Conservation (phyloP, 257 asterid genomes). For the Lantana camara region DNA sequence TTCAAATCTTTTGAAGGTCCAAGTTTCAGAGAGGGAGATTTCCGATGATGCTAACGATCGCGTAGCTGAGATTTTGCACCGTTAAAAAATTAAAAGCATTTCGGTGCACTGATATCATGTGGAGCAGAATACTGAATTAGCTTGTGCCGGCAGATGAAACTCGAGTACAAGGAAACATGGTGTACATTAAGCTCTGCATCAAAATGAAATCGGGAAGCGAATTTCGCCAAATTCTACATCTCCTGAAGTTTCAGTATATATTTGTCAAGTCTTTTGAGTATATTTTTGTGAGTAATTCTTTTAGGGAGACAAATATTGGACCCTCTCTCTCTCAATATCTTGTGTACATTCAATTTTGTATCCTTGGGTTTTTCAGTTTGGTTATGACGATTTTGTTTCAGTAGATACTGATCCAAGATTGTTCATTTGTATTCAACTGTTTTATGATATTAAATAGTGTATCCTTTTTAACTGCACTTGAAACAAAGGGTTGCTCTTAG, state of each 20-base stretch:
- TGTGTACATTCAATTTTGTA: slow-evolving; percentile 41
- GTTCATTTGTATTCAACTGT: no score
- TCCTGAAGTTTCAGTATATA: slow-evolving; percentile 30
- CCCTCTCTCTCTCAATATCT: slow-evolving; percentile 17
- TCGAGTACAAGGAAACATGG: slow-evolving; percentile 21
- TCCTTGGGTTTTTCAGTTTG: slow-evolving; percentile 26
- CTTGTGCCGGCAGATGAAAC: slow-evolving; percentile 27
- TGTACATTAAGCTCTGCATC: slow-evolving; percentile 24
- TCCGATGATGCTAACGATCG: slow-evolving; percentile 86
- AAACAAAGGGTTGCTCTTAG: slow-evolving; percentile 5
- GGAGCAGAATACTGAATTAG: slow-evolving; percentile 24
- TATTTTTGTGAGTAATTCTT: slow-evolving; percentile 42
- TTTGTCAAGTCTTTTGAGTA: slow-evolving; percentile 20
- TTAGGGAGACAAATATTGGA: slow-evolving; percentile 18
- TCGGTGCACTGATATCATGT: slow-evolving; percentile 15
- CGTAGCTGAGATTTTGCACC: slow-evolving; percentile 59
- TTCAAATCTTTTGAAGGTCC: slow-evolving; percentile 66
- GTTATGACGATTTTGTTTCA: neutral
- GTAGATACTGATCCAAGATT: no score
- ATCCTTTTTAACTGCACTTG: slow-evolving; percentile 11
- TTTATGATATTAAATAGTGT: neutral
- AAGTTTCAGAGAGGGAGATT: slow-evolving; percentile 92
- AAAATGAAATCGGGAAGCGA: slow-evolving; percentile 14
- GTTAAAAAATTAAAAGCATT: slow-evolving; percentile 29
- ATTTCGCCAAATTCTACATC: slow-evolving; percentile 14